Evolutionary conservation across 2,329 filamentous ascomycete genomes (phyloP).

Genomic region (Hypoxylon sp.): DNA sequence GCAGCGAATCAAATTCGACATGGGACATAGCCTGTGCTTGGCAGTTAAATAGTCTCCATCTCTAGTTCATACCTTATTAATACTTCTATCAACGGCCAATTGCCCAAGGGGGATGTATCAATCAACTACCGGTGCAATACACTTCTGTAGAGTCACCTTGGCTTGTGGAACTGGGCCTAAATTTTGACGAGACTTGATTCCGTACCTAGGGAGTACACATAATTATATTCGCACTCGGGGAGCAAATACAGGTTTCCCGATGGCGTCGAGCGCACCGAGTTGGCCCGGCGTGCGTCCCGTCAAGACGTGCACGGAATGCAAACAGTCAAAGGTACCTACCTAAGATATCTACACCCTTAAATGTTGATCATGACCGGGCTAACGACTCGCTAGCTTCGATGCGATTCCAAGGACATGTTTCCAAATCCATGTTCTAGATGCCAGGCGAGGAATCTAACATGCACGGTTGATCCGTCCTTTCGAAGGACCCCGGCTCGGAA

Average conservation of each 20-base stretch:
- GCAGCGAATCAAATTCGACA: slow-evolving; percentile 33
- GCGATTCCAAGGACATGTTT: slow-evolving; percentile 52
- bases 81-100: slow-evolving; percentile 32
- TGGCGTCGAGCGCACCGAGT: slow-evolving; percentile 44
- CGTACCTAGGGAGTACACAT: not conserved
- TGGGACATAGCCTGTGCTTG: slow-evolving; percentile 22
- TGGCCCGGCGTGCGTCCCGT: slow-evolving; percentile 49
- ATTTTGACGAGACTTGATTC: not conserved
- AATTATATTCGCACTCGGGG: not conserved
- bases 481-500: slow-evolving; percentile 52
- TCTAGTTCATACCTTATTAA: slow-evolving; percentile 32
- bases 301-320: slow-evolving; percentile 53
- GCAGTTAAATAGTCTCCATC: slow-evolving; percentile 22
- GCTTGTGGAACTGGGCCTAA: slow-evolving; percentile 7
- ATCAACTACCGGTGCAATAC: slow-evolving; percentile 20
- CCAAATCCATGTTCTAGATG: slow-evolving; percentile 52
- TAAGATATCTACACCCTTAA: slow-evolving; percentile 16
- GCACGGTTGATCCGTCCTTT: slow-evolving; percentile 52
- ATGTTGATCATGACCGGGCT: slow-evolving; percentile 23
- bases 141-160: slow-evolving; percentile 12
- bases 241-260: slow-evolving; percentile 25
- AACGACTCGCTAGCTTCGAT: slow-evolving; percentile 46
- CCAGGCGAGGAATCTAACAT: slow-evolving; percentile 48
- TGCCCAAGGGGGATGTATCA: slow-evolving; percentile 17
- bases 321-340: slow-evolving; percentile 49